Evolutionary conservation across 345 rosid species (phyloP), one percentile per base, ranked within the genome.

Genomic region (Carallia pectinifolia): DNA sequence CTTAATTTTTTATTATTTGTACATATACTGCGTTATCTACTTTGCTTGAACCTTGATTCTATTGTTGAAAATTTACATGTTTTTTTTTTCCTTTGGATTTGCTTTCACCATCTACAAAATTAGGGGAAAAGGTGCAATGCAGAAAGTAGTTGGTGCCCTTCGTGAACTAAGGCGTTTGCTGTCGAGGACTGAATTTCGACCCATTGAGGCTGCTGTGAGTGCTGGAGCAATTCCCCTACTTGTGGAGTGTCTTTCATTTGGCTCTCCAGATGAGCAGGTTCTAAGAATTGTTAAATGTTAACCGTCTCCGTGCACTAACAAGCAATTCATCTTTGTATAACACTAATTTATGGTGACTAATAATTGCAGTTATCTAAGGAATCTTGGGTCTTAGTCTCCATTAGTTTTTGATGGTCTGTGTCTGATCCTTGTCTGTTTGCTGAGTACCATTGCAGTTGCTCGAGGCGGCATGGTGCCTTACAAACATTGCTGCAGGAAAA

Each of bases 391-490:
- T 44, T 16, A 12, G 4, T 44, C 50, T 44, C 23, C 23, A 16
- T 44, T 44, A 4, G 50, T 13, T 44, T 44, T 44, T 12, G 17
- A 44, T 12, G 10, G 50, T 3, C 16, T 44, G 50, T 44, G 34
- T 10, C 60, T 56, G 15, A 23, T 30, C 1, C 60, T 27, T 64
- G 34, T 7, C 6, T 17, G 36, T 50, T 73, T 34, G 76, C n/a
- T 34, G 40, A 61, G 40, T 67, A 31, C 38, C 61, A 64, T 74
- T 78, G 76, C 94, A 95, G 98, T 88, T 95, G 79, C 92, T 95
- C 69, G 98, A 92, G 23, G 88, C 97, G 66, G 97, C 98, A 58
- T 92, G 97, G 98, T 90, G 99, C 78, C 97, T 95, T 40, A 95
- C 98, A 68, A 95, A 95, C 70, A 95, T 95, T 9, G 99, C 99